phyloP scores from a whole-genome alignment of 306 rosid genomes.

The Styphnolobium japonicum region DNA sequence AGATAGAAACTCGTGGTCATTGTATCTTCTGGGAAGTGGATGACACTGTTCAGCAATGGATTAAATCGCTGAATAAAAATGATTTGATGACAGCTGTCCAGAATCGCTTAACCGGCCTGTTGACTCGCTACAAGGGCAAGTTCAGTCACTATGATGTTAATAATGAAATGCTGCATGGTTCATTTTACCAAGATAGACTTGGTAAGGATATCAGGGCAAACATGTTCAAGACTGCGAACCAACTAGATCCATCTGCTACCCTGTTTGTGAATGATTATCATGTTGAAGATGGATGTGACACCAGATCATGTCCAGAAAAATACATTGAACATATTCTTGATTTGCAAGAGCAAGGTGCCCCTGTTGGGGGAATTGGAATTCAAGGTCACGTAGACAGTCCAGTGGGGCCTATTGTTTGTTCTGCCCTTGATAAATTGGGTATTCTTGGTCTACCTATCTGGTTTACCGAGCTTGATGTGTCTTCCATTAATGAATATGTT shows the following conservation, averaged over 20 bases:
- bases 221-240: slow-evolving; percentile 83
- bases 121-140: slow-evolving; percentile 79
- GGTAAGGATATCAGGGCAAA: slow-evolving; percentile 76
- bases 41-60: slow-evolving; percentile 67
- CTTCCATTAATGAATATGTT: slow-evolving; percentile 66
- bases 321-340: slow-evolving; percentile 76
- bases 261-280: slow-evolving; percentile 86
- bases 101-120: slow-evolving; percentile 61
- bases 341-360: slow-evolving; percentile 81
- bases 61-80: slow-evolving; percentile 52
- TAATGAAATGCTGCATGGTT: slow-evolving; percentile 93
- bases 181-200: slow-evolving; percentile 71
- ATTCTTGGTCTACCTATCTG: slow-evolving; percentile 86
- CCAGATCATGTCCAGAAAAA: slow-evolving; percentile 68
- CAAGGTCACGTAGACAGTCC: slow-evolving; percentile 90
- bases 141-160: slow-evolving; percentile 89
- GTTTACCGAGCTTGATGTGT: slow-evolving; percentile 90
- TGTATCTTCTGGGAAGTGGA: slow-evolving; percentile 97
- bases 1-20: slow-evolving; percentile 76
- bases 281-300: slow-evolving; percentile 85
- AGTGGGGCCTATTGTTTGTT: slow-evolving; percentile 72
- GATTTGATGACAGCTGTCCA: slow-evolving; percentile 77
- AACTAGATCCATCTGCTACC: slow-evolving; percentile 70
- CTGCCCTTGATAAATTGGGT: slow-evolving; percentile 75
- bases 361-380: slow-evolving; percentile 85